Percentiles rank a stretch among this genome's conserved stretches.
These are phyloP conservation scores for Arthrobotrys entomopaga DNA, from an alignment of 2,329 filamentous ascomycete species.

Conservation along the genomic window DNA sequence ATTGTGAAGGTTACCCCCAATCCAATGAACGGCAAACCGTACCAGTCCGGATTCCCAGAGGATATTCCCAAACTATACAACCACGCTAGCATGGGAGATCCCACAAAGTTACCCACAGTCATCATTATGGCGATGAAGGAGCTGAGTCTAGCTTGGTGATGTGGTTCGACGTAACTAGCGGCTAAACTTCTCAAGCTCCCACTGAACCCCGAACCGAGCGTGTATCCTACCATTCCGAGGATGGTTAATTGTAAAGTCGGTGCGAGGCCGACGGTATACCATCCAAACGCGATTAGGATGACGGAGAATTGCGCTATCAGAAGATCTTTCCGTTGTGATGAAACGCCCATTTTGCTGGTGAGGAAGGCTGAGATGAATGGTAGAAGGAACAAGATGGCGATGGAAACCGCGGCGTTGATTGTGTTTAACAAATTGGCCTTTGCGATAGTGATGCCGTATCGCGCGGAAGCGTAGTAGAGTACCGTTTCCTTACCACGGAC, in stretches of 20 bases:
- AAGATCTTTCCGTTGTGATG: slow-evolving; percentile 50
- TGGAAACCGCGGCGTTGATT: slow-evolving; percentile 42
- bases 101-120: slow-evolving; percentile 40
- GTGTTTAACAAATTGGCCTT: slow-evolving; percentile 45
- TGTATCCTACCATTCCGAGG: slow-evolving; percentile 32
- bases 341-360: slow-evolving; percentile 21
- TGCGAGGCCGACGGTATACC: slow-evolving; percentile 36
- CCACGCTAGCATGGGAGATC: slow-evolving; percentile 36
- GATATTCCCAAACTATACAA: slow-evolving; percentile 42
- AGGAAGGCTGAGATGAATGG: slow-evolving; percentile 38
- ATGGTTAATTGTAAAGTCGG: slow-evolving; percentile 33
- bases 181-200: slow-evolving; percentile 47
- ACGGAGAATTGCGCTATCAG: slow-evolving; percentile 41
- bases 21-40: slow-evolving; percentile 39
- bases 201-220: slow-evolving; percentile 38
- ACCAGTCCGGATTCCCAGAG: slow-evolving; percentile 44
- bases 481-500: slow-evolving; percentile 40
- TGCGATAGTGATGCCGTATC: slow-evolving; percentile 44
- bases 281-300: slow-evolving; percentile 34
- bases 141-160: slow-evolving; percentile 45
- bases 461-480: slow-evolving; percentile 43
- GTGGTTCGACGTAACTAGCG: slow-evolving; percentile 49
- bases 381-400: slow-evolving; percentile 34
- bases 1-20: slow-evolving; percentile 24
- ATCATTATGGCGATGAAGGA: slow-evolving; percentile 50